Percentiles rank a stretch among this genome's conserved stretches.
Evolutionary conservation across 495 filamentous ascomycete species (phyloP).

Genomic region (Lentithecium fluviatile): DNA sequence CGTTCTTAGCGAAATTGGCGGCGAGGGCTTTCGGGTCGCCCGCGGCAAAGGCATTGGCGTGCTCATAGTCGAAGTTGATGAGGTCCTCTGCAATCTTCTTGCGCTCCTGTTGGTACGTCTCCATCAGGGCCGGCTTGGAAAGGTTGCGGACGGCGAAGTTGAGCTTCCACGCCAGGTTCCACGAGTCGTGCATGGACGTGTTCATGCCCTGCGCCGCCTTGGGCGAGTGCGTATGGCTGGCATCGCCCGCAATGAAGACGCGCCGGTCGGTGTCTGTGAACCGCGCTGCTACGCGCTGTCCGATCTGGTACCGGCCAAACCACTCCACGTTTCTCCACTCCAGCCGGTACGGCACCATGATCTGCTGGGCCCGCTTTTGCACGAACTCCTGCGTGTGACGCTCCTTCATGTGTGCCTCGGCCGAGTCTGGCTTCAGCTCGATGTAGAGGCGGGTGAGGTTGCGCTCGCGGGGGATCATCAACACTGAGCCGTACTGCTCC

Average conservation of each 20-base stretch:
- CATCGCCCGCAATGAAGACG: slow-evolving; percentile 38
- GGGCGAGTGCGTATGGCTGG: slow-evolving; percentile 37
- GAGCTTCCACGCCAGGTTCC: slow-evolving; percentile 40
- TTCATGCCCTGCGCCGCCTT: slow-evolving; percentile 41
- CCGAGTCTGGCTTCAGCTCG: slow-evolving; percentile 66
- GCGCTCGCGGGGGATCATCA: slow-evolving; percentile 73
- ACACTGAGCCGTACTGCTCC: slow-evolving; percentile 64
- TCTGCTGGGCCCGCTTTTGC: slow-evolving; percentile 62
- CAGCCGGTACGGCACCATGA: slow-evolving; percentile 66
- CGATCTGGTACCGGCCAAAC: slow-evolving; percentile 65
- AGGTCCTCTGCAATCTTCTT: slow-evolving; percentile 37
- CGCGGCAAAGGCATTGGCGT: slow-evolving; percentile 32
- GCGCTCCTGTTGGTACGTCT: slow-evolving; percentile 35
- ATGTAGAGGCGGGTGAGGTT: slow-evolving; percentile 76
- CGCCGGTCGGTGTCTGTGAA: slow-evolving; percentile 30
- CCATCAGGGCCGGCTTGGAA: slow-evolving; percentile 32
- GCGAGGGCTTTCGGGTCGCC: slow-evolving; percentile 35
- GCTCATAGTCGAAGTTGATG: slow-evolving; percentile 39
- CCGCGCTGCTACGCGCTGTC: slow-evolving; percentile 30
- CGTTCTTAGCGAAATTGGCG: slow-evolving; percentile 34
- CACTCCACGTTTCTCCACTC: slow-evolving; percentile 69
- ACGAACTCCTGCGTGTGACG: slow-evolving; percentile 67
- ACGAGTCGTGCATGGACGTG: slow-evolving; percentile 38
- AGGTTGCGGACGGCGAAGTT: slow-evolving; percentile 35
- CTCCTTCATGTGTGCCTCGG: slow-evolving; percentile 59